These are phyloP conservation scores for Mucor sp. DNA, from an alignment of 371 early-diverging fungal genomes.

Conservation along the genomic window DNA sequence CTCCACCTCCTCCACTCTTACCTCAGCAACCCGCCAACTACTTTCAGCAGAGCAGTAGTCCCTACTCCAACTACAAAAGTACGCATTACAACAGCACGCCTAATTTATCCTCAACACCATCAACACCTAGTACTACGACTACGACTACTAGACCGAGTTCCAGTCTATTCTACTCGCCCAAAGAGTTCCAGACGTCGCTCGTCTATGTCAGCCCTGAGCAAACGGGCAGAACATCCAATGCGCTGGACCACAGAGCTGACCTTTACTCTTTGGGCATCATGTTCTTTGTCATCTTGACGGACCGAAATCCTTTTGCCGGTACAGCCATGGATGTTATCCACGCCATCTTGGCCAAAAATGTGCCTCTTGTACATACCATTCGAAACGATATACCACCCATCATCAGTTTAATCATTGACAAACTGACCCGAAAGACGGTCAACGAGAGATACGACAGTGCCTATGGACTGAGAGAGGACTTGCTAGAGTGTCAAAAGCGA, in stretches of 20 bases:
- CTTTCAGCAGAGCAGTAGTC: not conserved
- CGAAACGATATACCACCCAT: constrained; percentile 55
- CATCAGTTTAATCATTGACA: constrained; percentile 56
- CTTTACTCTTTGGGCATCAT: constrained; percentile 58
- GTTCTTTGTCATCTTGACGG: constrained; percentile 52
- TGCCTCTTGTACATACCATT: constrained; percentile 48
- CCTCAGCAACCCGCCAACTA: not conserved
- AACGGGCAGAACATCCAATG: constrained; percentile 60
- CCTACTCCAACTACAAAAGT: not conserved
- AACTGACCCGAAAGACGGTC: constrained; percentile 62
- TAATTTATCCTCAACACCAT: not conserved
- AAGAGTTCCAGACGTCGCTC: constrained; percentile 37
- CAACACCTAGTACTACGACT: too few species aligned
- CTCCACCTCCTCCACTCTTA: not conserved
- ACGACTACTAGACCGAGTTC: too few species aligned
- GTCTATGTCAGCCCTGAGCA: constrained; percentile 53
- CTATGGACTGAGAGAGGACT: constrained; percentile 56
- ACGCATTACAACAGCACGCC: not conserved
- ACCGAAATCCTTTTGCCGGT: constrained; percentile 49
- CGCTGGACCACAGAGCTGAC: constrained; percentile 59
- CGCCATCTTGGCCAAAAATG: constrained; percentile 50
- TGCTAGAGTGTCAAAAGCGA: constrained; percentile 48
- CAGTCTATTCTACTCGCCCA: constrained; percentile 21
- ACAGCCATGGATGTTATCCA: constrained; percentile 58
- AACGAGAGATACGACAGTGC: constrained; percentile 60